These are phyloP conservation scores for Brassica carinata DNA, from an alignment of 345 rosid species.

Conservation along the genomic window DNA sequence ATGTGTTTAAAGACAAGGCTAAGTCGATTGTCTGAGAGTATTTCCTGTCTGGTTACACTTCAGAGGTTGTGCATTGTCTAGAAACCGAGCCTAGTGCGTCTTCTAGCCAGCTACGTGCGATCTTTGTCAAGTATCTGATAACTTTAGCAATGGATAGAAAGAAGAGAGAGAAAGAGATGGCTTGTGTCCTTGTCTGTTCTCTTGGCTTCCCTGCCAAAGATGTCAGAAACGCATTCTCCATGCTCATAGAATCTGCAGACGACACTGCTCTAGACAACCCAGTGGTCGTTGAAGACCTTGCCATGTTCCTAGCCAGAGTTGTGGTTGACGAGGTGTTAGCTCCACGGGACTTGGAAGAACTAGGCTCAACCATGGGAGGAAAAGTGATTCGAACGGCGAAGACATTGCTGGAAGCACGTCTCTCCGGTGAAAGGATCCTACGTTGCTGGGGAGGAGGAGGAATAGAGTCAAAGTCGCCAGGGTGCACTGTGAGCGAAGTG, in stretches of 20 bases:
- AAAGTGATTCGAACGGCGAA: conserved; percentile 76
- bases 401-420: conserved; percentile 72
- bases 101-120: conserved; percentile 59
- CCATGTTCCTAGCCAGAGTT: conserved; percentile 79
- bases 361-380: conserved; percentile 54
- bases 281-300: conserved; percentile 80
- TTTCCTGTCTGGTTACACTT: conserved; percentile 67
- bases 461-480: conserved; percentile 47
- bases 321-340: conserved; percentile 86
- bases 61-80: conserved; percentile 64
- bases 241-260: conserved; percentile 78
- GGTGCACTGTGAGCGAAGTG: conserved; percentile 75
- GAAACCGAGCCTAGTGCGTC: conserved; percentile 53
- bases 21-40: conserved; percentile 73
- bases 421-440: conserved; percentile 73
- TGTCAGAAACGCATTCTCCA: conserved; percentile 59
- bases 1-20: conserved; percentile 59
- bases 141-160: conserved; percentile 85
- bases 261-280: conserved; percentile 85
- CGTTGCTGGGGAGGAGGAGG: conserved; percentile 91
- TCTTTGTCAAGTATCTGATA: conserved; percentile 71
- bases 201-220: conserved; percentile 72
- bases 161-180: conserved; percentile 92
- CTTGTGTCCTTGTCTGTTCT: conserved; percentile 74
- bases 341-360: conserved; percentile 73